These are phyloP conservation scores for Phialocephala subalpina DNA, from an alignment of 2,329 filamentous ascomycete genomes.

Conservation along the genomic window DNA sequence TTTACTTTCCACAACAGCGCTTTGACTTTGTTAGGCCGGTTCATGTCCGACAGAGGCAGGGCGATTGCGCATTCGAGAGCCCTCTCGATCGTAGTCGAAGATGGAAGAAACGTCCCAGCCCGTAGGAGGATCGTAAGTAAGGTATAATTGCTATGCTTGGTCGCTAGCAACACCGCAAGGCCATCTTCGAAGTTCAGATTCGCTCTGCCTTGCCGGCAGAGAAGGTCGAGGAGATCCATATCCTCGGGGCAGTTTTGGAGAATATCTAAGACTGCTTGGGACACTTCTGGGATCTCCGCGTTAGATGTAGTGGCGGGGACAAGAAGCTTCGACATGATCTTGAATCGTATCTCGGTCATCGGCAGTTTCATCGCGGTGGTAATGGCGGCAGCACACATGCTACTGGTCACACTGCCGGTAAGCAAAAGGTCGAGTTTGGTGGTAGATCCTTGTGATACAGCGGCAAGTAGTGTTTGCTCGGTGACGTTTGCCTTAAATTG, in stretches of 20 bases:
- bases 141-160: slow-evolving; percentile 9
- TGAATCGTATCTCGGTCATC: slow-evolving; percentile 52
- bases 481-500: slow-evolving; percentile 22
- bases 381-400: slow-evolving; percentile 46
- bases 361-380: slow-evolving; percentile 55
- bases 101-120: slow-evolving; percentile 16
- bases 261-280: slow-evolving; percentile 51
- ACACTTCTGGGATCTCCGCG: slow-evolving; percentile 48
- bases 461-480: slow-evolving; percentile 20
- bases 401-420: slow-evolving; percentile 4
- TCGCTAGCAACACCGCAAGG: slow-evolving; percentile 46
- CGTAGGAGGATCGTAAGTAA: slow-evolving; percentile 25
- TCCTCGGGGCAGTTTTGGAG: slow-evolving; percentile 57
- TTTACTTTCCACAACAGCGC: slow-evolving; percentile 53
- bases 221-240: slow-evolving; percentile 54
- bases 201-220: slow-evolving; percentile 59
- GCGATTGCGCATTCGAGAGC: slow-evolving; percentile 25
- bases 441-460: slow-evolving; percentile 21
- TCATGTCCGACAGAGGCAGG: slow-evolving; percentile 21
- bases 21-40: slow-evolving; percentile 52
- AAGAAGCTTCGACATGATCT: slow-evolving; percentile 58
- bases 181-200: slow-evolving; percentile 60
- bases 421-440: slow-evolving; percentile 24
- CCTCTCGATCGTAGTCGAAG: slow-evolving; percentile 19
- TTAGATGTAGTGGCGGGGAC: slow-evolving; percentile 53